Evolutionary conservation across 1,284 basidiomycete genomes (phyloP), one percentile per base, ranked within the genome.

Genomic region (Ganoderma lingzhi): DNA sequence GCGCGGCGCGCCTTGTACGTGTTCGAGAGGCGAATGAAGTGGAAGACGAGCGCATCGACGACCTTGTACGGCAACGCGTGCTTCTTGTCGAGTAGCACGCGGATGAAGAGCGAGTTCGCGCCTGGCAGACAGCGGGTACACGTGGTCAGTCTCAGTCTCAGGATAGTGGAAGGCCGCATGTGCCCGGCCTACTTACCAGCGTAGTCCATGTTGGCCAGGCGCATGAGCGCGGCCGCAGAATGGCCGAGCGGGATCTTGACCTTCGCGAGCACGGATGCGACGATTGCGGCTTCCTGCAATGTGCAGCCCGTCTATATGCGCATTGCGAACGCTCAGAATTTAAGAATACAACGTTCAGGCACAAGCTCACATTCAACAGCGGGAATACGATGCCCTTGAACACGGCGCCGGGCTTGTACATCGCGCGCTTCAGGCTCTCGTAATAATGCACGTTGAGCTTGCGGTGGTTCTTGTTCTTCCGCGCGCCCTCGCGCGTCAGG

Each of bases 371-470:
- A 78, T 98, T 96, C 73, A 97, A 89, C 76, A 99, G 86, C 1
- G 98, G 98, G 81, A 99, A 99, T 45, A 99, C 87, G 70, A 99
- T 92, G 4, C 97, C 98, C 82, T 99, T 99, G 87, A 99, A 99
- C 80, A 99, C 99, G 1, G 98, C 97, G 1, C 94, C 94, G 4
- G 98, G 98, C 81, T 99, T 99, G 82, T 97, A 99, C 70, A 99
- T 82, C 12, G 95, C 89, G 75, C 96, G 93, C 80, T 96, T 97
- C 75, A 99, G 82, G 32, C 93, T 92, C 78, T 97, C 95, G 78
- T 98, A 99, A 73, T 96, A 94, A 73, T 99, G 98, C 35, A 96
- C 93, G 77, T 95, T 93, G 62, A 99, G 85, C 78, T 97, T 99
- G 73, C 94, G 93, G 80, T 89, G 93, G 81, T 91, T 89, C 74